A percentile compares a stretch with the other conserved stretches of the same genome.
These are phyloP conservation scores for Emergomyces africanus DNA, from an alignment of 2,329 filamentous ascomycete genomes.

Conservation along the genomic window DNA sequence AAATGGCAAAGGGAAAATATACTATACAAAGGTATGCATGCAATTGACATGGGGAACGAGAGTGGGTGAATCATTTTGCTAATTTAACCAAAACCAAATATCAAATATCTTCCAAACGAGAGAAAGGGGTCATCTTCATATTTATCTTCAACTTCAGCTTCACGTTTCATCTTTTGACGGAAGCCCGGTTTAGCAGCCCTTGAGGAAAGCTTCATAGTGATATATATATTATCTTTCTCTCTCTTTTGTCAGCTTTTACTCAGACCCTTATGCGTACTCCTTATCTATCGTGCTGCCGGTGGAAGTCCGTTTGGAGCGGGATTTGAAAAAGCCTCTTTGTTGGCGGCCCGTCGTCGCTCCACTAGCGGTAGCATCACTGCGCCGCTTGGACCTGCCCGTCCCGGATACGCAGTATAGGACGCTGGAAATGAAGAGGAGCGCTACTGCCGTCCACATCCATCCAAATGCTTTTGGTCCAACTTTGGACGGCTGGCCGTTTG, in stretches of 20 bases:
- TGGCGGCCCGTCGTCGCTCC: conserved; percentile 12
- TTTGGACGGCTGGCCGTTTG: conserved; percentile 34
- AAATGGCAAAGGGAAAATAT: neutral
- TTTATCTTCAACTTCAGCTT: neutral
- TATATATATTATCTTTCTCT: neutral
- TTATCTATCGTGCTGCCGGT: neutral
- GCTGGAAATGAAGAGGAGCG: conserved; percentile 42
- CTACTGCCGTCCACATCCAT: conserved; percentile 49
- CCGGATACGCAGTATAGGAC: conserved; percentile 44
- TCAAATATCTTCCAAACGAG: neutral
- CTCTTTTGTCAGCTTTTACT: neutral
- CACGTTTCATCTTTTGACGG: neutral
- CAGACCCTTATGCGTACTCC: neutral
- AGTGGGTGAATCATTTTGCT: neutral
- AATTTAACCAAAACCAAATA: neutral
- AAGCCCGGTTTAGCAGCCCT: neutral
- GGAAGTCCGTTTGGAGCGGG: neutral
- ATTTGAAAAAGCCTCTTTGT: conserved; percentile 15
- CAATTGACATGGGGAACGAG: neutral
- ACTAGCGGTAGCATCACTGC: neutral
- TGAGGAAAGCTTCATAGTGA: neutral
- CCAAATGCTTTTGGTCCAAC: conserved; percentile 46
- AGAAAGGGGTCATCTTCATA: neutral
- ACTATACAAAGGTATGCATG: neutral
- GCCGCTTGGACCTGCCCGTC: conserved; percentile 4